phyloP scores from a whole-genome alignment of 1,284 basidiomycete genomes.

The Phellopilus nigrolimitatus region DNA sequence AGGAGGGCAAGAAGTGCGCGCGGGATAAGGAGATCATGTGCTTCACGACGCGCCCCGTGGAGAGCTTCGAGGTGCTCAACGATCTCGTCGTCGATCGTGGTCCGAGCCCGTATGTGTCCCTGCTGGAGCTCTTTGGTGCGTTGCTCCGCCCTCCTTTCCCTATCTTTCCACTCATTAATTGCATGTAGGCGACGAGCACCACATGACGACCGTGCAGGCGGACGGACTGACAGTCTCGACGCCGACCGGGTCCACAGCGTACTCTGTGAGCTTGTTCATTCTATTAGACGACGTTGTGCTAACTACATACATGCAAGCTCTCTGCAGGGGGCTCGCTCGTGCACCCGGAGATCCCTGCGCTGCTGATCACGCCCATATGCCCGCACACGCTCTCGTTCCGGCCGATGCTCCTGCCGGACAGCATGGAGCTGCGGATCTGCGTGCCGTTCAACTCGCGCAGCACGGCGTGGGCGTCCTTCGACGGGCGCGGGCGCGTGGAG shows the following conservation, averaged over 20 bases:
- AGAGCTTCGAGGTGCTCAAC: constrained; percentile 97
- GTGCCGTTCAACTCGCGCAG: constrained; percentile 98
- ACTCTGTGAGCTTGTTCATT: constrained; percentile 61
- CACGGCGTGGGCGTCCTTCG: constrained; percentile 99
- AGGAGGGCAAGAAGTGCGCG: constrained; percentile 30
- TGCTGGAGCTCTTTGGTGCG: constrained; percentile 94
- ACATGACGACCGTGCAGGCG: constrained; percentile 98
- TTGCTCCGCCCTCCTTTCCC: constrained; percentile 18
- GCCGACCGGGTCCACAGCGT: constrained; percentile 97
- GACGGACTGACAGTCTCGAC: constrained; percentile 96
- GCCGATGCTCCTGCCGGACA: constrained; percentile 97
- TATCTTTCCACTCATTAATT: constrained; percentile 9
- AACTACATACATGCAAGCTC: constrained; percentile 44
- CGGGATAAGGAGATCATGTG: constrained; percentile 99
- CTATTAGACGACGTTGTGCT: constrained; percentile 3
- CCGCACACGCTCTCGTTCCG: constrained; percentile 98
- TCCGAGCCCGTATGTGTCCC: constrained; percentile 95
- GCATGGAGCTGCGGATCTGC: constrained; percentile 97
- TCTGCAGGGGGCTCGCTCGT: constrained; percentile 98
- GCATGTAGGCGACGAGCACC: constrained; percentile 87
- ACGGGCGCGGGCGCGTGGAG: constrained; percentile 95
- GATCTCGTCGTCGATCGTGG: constrained; percentile 98
- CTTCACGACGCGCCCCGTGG: constrained; percentile 91
- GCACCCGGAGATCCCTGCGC: constrained; percentile 95
- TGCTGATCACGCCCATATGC: constrained; percentile 97